phyloP scores from a whole-genome alignment of 2,329 filamentous ascomycete genomes.

The Zymoseptoria passerinii region DNA sequence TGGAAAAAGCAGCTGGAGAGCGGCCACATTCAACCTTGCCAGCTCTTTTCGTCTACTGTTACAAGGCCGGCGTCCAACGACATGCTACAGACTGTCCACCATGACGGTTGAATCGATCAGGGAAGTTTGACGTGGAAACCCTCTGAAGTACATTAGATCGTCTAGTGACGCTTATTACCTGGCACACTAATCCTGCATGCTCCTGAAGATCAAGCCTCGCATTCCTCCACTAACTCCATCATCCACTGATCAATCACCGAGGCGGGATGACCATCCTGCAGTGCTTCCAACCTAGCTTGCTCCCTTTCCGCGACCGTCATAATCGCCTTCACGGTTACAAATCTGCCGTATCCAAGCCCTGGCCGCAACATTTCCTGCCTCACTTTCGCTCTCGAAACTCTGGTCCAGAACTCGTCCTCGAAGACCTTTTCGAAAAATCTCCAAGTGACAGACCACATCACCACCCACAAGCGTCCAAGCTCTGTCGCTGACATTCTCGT shows the following conservation, averaged over 20 bases:
- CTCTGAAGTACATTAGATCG: not conserved
- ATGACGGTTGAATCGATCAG: not conserved
- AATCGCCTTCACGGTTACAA: not conserved
- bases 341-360: not conserved
- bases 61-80: not conserved
- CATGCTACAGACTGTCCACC: not conserved
- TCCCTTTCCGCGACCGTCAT: not conserved
- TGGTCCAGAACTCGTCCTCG: not conserved
- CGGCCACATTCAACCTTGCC: not conserved
- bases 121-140: not conserved
- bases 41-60: not conserved
- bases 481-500: not conserved
- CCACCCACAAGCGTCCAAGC: not conserved
- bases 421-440: not conserved
- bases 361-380: not conserved
- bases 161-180: not conserved
- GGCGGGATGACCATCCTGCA: not conserved
- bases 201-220: not conserved
- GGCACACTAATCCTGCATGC: not conserved
- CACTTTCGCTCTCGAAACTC: not conserved
- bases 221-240: not conserved
- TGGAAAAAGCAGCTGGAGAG: too few relatives aligned
- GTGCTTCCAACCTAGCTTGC: not conserved
- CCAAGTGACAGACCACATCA: not conserved
- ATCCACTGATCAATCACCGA: not conserved